Evolutionary conservation across 345 rosid genomes (phyloP).

Genomic region (Kernera saxatilis): DNA sequence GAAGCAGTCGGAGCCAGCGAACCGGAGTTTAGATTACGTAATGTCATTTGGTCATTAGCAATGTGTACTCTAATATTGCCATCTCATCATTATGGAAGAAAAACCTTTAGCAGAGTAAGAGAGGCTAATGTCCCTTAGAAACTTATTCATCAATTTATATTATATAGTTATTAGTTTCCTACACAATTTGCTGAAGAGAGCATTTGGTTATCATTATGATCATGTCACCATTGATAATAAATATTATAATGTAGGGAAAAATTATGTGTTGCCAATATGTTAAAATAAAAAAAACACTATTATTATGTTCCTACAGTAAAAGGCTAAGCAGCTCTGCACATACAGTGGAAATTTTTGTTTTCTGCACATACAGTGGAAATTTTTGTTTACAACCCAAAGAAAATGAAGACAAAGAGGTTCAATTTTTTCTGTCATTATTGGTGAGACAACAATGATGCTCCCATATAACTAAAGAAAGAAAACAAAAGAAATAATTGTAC

Average conservation of each 20-base stretch:
- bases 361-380: neutral
- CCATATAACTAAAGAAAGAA: neutral
- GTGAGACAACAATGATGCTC: conserved; percentile 1
- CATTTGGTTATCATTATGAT: neutral
- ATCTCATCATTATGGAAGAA: conserved; percentile 15
- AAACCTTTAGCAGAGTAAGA: conserved; percentile 19
- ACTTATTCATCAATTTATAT: conserved; percentile 15
- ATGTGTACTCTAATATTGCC: conserved; percentile 23
- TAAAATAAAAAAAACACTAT: too few species aligned
- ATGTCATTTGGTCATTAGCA: conserved; percentile 21
- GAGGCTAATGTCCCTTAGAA: conserved; percentile 9
- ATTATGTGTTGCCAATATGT: neutral
- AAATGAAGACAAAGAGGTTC: neutral
- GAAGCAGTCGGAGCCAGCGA: conserved; percentile 9
- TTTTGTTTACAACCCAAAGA: neutral
- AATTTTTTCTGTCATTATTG: neutral
- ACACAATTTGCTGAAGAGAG: neutral
- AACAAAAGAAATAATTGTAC: conserved; percentile 12
- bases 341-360: neutral
- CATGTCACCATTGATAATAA: neutral
- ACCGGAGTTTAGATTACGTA: conserved; percentile 21
- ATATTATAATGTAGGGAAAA: too few species aligned
- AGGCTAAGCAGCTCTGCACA: too few species aligned
- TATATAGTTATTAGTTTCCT: conserved; percentile 1
- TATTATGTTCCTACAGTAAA: neutral